Conservation (phyloP, 169 alveolate species). For the Plasmodium blacklocki region DNA sequence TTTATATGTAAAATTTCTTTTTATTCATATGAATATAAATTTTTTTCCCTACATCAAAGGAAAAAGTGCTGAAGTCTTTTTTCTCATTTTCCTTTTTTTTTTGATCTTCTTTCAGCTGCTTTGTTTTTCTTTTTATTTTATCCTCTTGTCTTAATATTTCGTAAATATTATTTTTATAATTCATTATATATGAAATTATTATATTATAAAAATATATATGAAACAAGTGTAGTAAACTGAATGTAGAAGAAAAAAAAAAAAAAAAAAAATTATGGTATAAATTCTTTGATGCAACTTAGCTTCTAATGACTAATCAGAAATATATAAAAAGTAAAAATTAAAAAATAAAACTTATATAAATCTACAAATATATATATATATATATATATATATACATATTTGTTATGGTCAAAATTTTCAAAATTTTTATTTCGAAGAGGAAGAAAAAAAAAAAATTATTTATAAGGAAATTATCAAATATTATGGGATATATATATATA, state of each 20-base stretch:
- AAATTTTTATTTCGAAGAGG: too few species aligned
- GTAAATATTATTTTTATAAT: slow-evolving; percentile 30
- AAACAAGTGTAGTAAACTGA: too few species aligned
- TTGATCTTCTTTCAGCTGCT: slow-evolving; percentile 44
- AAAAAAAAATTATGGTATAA: too few species aligned
- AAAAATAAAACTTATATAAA: background rate
- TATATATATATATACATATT: background rate
- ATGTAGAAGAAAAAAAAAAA: too few species aligned
- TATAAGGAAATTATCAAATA: background rate
- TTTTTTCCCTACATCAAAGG: slow-evolving; percentile 35
- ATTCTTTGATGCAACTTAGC: too few species aligned
- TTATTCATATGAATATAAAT: too few species aligned
- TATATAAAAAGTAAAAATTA: too few species aligned
- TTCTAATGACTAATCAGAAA: too few species aligned
- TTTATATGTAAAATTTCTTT: too few species aligned
- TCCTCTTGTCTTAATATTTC: slow-evolving; percentile 53
- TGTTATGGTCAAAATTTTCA: background rate
- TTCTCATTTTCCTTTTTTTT: slow-evolving; percentile 56
- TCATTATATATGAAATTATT: slow-evolving; percentile 6
- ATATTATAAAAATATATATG: too few species aligned
- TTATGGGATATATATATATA: background rate
- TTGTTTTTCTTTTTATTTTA: slow-evolving; percentile 45
- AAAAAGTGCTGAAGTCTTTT: slow-evolving; percentile 26
- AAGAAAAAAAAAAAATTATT: background rate
- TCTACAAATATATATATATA: background rate